A percentile compares a stretch with the other conserved stretches of the same genome.
These are phyloP conservation scores for Sesbania bispinosa DNA, from an alignment of 306 rosid species.

Conservation along the genomic window DNA sequence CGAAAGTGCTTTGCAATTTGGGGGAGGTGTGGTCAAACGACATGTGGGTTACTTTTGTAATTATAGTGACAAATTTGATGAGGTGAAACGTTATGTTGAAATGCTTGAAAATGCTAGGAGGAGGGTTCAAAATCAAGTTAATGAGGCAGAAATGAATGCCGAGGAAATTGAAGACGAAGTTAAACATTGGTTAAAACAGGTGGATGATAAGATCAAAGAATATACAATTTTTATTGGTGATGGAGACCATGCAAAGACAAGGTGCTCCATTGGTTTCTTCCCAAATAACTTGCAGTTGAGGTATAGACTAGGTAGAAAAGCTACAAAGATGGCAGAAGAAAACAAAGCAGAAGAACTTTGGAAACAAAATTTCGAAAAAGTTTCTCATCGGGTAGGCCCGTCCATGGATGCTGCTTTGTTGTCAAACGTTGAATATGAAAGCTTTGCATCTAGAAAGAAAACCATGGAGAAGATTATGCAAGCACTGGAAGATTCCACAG, in stretches of 20 bases:
- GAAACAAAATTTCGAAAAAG: background rate
- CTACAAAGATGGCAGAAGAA: background rate
- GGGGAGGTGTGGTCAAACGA: background rate
- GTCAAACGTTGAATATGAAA: background rate
- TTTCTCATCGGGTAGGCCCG: background rate
- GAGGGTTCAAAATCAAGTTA: background rate
- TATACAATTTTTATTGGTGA: background rate
- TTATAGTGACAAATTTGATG: background rate
- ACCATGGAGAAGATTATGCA: background rate
- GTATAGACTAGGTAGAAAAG: background rate
- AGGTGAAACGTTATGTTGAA: background rate
- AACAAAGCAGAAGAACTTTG: background rate
- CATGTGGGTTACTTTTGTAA: background rate
- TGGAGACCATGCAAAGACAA: background rate
- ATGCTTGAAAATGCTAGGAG: background rate
- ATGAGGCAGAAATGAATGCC: background rate
- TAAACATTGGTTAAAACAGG: background rate
- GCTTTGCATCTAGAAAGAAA: background rate
- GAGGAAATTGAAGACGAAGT: background rate
- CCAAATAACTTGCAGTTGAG: background rate
- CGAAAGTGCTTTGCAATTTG: background rate
- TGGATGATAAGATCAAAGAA: background rate
- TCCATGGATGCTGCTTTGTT: background rate
- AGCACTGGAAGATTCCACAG: slow-evolving; percentile 16
- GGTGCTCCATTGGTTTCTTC: background rate